These are phyloP conservation scores for Byssothecium circinans DNA, from an alignment of 2,329 filamentous ascomycete genomes.

Conservation along the genomic window DNA sequence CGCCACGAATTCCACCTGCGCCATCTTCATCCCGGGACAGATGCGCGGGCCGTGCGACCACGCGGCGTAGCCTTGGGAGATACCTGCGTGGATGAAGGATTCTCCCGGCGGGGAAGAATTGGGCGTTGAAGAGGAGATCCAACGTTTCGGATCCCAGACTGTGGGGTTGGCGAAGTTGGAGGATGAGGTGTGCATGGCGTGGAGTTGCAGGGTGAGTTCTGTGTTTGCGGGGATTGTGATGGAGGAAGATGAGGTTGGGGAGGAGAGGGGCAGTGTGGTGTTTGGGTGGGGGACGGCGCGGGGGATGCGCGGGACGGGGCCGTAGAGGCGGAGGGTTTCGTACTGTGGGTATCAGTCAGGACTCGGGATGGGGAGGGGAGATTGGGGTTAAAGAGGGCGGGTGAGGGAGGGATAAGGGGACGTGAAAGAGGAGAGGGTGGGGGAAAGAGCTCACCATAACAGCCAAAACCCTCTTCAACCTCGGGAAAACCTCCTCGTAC, in stretches of 20 bases:
- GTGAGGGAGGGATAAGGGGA: not conserved
- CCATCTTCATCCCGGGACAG: slow-evolving; percentile 58
- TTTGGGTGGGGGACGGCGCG: slow-evolving; percentile 8
- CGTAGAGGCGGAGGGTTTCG: slow-evolving; percentile 33
- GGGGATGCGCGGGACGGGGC: slow-evolving; percentile 21
- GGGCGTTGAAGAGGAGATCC: slow-evolving; percentile 21
- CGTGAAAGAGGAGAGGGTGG: not conserved
- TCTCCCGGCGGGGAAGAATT: not conserved
- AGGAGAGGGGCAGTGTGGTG: slow-evolving; percentile 7
- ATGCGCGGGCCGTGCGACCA: slow-evolving; percentile 55
- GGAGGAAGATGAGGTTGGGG: not conserved
- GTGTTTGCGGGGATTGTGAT: slow-evolving; percentile 17
- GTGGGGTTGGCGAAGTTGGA: slow-evolving; percentile 25
- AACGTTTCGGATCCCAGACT: slow-evolving; percentile 39
- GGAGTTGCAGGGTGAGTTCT: slow-evolving; percentile 18
- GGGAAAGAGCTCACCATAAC: slow-evolving; percentile 48
- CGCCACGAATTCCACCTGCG: slow-evolving; percentile 58
- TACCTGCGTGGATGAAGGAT: not conserved
- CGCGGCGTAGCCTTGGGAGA: slow-evolving; percentile 41
- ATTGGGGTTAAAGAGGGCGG: no score
- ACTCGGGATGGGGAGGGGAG: not conserved
- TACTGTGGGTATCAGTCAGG: slow-evolving; percentile 15
- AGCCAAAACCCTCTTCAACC: slow-evolving; percentile 48
- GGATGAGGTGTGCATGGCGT: slow-evolving; percentile 32
- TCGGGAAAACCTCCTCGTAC: slow-evolving; percentile 51